Base-by-base conservation (phyloP, 352 stramenopile genomes). In the Globisporangium irregulare region DNA sequence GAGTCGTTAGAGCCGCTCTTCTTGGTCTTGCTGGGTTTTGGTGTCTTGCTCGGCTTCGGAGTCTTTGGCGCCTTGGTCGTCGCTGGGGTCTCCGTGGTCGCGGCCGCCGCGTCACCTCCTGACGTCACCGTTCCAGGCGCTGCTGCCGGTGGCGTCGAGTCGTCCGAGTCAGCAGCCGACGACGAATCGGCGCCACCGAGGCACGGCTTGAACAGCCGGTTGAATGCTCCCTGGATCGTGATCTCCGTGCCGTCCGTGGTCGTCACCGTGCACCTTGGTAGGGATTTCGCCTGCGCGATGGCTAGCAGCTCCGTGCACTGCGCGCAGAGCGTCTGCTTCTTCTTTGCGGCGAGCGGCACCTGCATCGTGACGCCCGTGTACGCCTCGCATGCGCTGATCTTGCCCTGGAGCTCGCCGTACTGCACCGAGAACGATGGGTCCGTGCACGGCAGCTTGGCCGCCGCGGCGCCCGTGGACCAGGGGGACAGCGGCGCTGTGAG, bases 51-150 rank as follows among this genome's bases (percentile, higher is more conserved):
- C 20, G 57, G 15, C 57, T 62, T 62, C 20, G 57, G 29, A 18
- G 56, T 61, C 29, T 61, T 61, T 38, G 56, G 56, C 10, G 29
- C 32, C 38, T 62, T 62, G 57, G 29, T 62, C 20, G 57, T 24
- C 27, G 57, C 25, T 29, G 57, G 29, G 2, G 57, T 50, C 57
- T 41, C 34, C 0, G 38, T 50, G 32, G 57, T 46, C 57, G 57
- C 18, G 10, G 32, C 18, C 56, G 29, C 27, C 57, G 34, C 57
- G 3, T 20, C 29, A 4, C 10, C 14, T 18, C 14, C 32, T 18
- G 56, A 29, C 36, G 7, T 41, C 8, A 9, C 34, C 34, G 25
- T 34, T n/a, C 22, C 57, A n/a, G 57, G 51, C 7, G 51, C 7
- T 7, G 51, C 22, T 12, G 51, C 2, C 1, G n/a, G 10, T 27